Evolutionary conservation across 148 eudicot species (phyloP).

Genomic region (Polygonum maritimum): DNA sequence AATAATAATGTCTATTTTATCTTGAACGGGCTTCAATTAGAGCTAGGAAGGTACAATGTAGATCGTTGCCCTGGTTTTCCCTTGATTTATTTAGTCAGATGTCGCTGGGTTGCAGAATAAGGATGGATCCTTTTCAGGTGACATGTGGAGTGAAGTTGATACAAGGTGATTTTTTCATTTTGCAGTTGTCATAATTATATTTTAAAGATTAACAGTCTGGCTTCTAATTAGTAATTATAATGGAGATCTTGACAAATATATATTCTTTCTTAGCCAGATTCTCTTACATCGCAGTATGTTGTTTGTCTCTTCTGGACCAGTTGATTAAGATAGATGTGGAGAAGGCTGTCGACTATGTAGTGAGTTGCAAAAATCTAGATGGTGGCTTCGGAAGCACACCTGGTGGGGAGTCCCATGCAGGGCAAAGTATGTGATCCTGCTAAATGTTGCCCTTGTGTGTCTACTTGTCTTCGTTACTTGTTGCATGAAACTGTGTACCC

Average conservation of each 20-base stretch:
- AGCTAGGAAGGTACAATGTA: background rate
- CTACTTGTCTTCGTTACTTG: no score
- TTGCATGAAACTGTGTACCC: no score
- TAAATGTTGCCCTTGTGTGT: background rate
- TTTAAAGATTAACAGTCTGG: background rate
- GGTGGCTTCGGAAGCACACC: constrained; percentile 95
- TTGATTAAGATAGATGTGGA: constrained; percentile 78
- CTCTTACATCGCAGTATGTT: constrained; percentile 81
- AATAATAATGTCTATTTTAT: background rate
- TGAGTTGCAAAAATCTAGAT: constrained; percentile 88
- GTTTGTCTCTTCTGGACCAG: constrained; percentile 56
- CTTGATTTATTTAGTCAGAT: constrained; percentile 52
- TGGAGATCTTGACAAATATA: background rate
- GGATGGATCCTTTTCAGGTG: constrained; percentile 96
- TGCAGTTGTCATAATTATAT: background rate
- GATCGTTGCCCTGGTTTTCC: background rate
- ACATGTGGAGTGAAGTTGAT: constrained; percentile 96
- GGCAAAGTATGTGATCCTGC: constrained; percentile 54
- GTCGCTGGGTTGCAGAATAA: constrained; percentile 66
- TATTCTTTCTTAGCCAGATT: constrained; percentile 36
- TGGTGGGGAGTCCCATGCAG: constrained; percentile 92
- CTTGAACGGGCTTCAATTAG: background rate
- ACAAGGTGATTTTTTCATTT: constrained; percentile 44
- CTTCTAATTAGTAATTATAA: background rate
- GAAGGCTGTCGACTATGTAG: constrained; percentile 74